These are phyloP conservation scores for Termitomyces sp. DNA, from an alignment of 768 basidiomycete genomes.

Conservation along the genomic window DNA sequence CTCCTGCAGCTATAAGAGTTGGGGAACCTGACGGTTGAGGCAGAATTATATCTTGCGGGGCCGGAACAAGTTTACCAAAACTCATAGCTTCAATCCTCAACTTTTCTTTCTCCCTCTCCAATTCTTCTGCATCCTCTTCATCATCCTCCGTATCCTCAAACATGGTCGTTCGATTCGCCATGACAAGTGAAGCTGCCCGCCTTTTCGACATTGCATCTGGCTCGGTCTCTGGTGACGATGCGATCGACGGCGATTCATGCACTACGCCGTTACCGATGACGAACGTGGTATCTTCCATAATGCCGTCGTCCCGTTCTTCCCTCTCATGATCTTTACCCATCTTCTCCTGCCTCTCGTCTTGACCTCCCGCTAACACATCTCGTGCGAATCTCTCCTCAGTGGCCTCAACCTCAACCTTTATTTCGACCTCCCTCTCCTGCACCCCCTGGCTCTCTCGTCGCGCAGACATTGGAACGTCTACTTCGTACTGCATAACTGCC, in stretches of 20 bases:
- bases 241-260: conserved; percentile 13
- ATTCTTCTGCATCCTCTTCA: not conserved
- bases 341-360: not conserved
- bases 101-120: conserved; percentile 1
- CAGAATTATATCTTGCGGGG: not conserved
- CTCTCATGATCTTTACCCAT: not conserved
- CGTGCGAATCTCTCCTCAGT: not conserved
- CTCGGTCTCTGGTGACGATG: conserved; percentile 16
- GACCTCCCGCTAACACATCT: not conserved
- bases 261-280: not conserved
- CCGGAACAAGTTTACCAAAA: not conserved
- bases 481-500: not conserved
- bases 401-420: not conserved
- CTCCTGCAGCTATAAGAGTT: not conserved
- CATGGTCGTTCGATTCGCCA: conserved; percentile 21
- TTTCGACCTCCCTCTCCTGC: not conserved
- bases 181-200: conserved; percentile 10
- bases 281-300: not conserved
- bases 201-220: conserved; percentile 10
- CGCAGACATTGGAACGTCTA: not conserved
- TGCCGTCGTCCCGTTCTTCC: not conserved
- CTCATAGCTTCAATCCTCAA: not conserved
- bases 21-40: not conserved
- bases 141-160: not conserved
- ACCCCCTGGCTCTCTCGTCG: not conserved